These are phyloP conservation scores for Pontederia paniculata DNA, from an alignment of 176 grass and related monocot species.

Conservation along the genomic window DNA sequence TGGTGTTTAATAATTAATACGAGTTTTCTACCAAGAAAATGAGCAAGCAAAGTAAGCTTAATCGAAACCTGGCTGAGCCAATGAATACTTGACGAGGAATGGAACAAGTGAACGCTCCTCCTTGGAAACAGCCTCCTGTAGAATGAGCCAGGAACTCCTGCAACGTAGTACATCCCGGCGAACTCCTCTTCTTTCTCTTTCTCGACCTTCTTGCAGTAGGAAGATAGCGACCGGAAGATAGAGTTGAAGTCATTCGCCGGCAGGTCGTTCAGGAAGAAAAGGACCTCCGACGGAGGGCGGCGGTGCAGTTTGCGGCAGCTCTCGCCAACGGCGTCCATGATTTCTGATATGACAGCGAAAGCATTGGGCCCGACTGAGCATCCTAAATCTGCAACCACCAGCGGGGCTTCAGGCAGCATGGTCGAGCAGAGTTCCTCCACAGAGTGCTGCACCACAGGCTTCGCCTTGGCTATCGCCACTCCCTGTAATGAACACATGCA, in stretches of 20 bases:
- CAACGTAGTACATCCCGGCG: conserved; percentile 7
- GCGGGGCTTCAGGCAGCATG: conserved; percentile 1
- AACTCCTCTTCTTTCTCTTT: background rate
- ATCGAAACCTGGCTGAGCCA: conserved; percentile 35
- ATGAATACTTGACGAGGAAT: conserved; percentile 27
- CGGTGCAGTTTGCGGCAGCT: background rate
- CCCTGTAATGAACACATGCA: conserved; percentile 9
- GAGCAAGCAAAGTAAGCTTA: background rate
- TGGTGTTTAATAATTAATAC: background rate
- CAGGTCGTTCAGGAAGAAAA: conserved; percentile 65
- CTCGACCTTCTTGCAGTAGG: conserved; percentile 8
- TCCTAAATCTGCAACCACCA: conserved; percentile 36
- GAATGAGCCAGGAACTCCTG: conserved; percentile 30
- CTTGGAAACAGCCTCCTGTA: conserved; percentile 34
- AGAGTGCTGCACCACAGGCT: conserved; percentile 14
- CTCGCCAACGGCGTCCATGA: background rate
- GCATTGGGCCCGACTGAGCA: conserved; percentile 40
- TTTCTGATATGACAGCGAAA: conserved; percentile 18
- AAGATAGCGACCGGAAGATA: conserved; percentile 24
- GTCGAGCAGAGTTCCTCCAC: conserved; percentile 6
- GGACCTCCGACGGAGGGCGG: conserved; percentile 15
- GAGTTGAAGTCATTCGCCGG: conserved; percentile 46
- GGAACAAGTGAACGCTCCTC: conserved; percentile 37
- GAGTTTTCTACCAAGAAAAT: background rate
- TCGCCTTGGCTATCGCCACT: conserved; percentile 21